Conservation (phyloP, 306 rosid genomes). For the Ormosia emarginata region DNA sequence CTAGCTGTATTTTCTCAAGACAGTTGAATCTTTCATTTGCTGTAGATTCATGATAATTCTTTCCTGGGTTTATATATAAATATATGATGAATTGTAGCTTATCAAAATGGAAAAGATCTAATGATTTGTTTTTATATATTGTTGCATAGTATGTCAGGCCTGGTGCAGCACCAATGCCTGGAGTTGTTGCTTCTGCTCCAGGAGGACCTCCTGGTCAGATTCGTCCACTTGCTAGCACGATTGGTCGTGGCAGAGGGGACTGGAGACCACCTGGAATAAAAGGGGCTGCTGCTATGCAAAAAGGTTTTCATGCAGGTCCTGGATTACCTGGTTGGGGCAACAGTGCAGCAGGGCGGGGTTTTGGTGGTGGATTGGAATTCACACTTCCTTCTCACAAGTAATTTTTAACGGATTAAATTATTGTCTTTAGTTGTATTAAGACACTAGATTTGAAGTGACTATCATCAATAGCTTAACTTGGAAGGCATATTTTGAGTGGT, state of each 20-base stretch:
- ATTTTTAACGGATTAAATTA: conserved; percentile 16
- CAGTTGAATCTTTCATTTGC: conserved; percentile 2
- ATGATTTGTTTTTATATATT: conserved; percentile 14
- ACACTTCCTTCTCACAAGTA: conserved; percentile 99
- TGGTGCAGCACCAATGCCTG: conserved; percentile 81
- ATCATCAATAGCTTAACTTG: background rate
- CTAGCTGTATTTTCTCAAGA: background rate
- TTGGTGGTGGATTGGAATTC: conserved; percentile 90
- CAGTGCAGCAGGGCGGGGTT: conserved; percentile 74
- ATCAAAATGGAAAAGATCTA: conserved; percentile 1
- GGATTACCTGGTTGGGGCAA: conserved; percentile 81
- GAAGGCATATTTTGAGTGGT: conserved; percentile 6
- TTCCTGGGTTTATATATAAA: conserved; percentile 17
- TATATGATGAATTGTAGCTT: background rate
- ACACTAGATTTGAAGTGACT: conserved; percentile 11
- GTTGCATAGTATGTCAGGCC: conserved; percentile 89
- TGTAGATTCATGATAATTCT: background rate
- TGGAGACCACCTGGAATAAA: conserved; percentile 91
- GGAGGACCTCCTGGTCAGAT: conserved; percentile 82
- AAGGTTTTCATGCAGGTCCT: conserved; percentile 77
- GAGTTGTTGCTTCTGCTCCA: conserved; percentile 57
- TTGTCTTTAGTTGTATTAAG: background rate
- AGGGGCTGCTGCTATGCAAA: conserved; percentile 56
- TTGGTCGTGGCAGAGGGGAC: conserved; percentile 98
- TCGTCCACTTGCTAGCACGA: conserved; percentile 73